Percentiles rank a stretch among this genome's conserved stretches.
Conservation (phyloP, 2,329 filamentous ascomycete species). For the Fusarium kyushuense region DNA sequence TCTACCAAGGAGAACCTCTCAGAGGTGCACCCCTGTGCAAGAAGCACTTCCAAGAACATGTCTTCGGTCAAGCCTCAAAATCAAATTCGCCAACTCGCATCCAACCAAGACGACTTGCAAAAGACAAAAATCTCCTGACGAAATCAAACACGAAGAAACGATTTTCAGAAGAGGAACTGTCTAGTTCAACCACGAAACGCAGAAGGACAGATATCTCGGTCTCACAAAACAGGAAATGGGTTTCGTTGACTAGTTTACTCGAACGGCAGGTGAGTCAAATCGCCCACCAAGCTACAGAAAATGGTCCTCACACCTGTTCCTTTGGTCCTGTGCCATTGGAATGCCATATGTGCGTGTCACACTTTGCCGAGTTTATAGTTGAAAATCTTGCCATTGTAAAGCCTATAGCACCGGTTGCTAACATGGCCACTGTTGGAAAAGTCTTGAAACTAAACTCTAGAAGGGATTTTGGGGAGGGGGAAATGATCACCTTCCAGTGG, state of each 20-base stretch:
- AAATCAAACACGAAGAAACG: conserved; percentile 2
- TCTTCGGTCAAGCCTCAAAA: not conserved
- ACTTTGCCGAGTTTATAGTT: not conserved
- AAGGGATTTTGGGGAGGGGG: not conserved
- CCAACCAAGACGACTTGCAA: conserved; percentile 27
- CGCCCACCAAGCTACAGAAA: not conserved
- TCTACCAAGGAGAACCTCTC: not conserved
- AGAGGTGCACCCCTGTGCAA: conserved; percentile 14
- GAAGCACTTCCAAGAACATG: conserved; percentile 12
- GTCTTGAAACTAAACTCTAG: not conserved
- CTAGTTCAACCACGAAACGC: not conserved
- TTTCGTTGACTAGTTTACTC: not conserved
- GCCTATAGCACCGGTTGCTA: conserved; percentile 10
- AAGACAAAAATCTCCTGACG: conserved; percentile 11
- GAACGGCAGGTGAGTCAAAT: conserved; percentile 1
- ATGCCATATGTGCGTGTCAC: conserved; percentile 11
- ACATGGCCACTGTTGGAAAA: not conserved
- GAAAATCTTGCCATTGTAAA: not conserved
- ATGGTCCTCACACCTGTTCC: not conserved
- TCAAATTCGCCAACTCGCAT: not conserved
- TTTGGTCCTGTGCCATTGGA: conserved; percentile 26
- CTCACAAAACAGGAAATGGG: no score
- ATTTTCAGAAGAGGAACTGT: not conserved
- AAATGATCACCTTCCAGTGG: not conserved
- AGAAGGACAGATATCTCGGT: not conserved